phyloP scores from a whole-genome alignment of 208 protist species.

The Endotrypanum monterogeii region DNA sequence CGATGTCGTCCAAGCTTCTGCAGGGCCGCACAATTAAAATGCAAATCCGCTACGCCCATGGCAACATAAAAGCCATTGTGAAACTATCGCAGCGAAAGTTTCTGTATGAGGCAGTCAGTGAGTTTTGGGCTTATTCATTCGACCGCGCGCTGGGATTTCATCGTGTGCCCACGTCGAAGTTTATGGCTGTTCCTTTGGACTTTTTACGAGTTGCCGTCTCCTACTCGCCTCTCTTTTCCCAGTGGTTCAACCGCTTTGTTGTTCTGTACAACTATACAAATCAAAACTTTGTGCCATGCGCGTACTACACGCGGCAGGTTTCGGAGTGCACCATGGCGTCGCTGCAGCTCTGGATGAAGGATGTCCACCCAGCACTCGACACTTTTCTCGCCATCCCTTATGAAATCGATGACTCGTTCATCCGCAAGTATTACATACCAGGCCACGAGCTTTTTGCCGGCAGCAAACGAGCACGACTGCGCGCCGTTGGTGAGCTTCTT shows the following conservation, averaged over 20 bases:
- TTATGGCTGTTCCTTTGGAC: constrained; percentile 63
- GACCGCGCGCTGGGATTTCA: constrained; percentile 71
- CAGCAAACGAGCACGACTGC: constrained; percentile 53
- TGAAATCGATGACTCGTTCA: constrained; percentile 59
- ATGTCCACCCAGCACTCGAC: constrained; percentile 68
- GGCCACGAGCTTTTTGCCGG: constrained; percentile 54
- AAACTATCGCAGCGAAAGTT: constrained; percentile 87
- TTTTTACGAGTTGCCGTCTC: constrained; percentile 70
- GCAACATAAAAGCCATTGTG: constrained; percentile 73
- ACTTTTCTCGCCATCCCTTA: constrained; percentile 74
- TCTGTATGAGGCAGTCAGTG: constrained; percentile 75
- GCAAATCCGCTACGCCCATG: constrained; percentile 71
- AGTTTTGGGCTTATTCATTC: constrained; percentile 66
- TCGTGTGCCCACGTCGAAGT: constrained; percentile 69
- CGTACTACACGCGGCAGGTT: constrained; percentile 28
- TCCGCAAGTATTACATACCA: constrained; percentile 68
- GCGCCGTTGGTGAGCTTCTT: constrained; percentile 68
- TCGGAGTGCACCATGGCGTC: constrained; percentile 62
- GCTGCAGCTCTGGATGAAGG: constrained; percentile 86
- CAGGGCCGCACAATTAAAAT: constrained; percentile 85
- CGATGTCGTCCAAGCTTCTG: constrained; percentile 64
- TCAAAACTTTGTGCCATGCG: constrained; percentile 51
- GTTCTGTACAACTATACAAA: constrained; percentile 70
- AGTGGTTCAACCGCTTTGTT: constrained; percentile 77
- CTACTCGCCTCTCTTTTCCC: constrained; percentile 72